These are phyloP conservation scores for Triadica sebifera DNA, from an alignment of 345 rosid genomes.

Conservation along the genomic window DNA sequence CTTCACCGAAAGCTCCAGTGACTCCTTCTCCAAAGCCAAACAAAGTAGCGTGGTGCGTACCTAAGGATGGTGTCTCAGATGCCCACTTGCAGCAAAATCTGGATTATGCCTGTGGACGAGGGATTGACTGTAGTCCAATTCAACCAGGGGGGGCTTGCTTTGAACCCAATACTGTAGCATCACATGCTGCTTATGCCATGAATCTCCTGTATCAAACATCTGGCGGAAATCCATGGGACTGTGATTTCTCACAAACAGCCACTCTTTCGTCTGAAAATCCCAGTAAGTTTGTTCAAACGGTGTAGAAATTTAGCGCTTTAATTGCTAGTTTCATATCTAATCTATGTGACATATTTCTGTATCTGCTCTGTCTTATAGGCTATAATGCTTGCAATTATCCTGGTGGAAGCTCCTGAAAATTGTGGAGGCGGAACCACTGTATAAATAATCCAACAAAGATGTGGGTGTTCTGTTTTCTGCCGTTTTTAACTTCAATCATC, in stretches of 20 bases:
- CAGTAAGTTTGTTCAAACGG: conserved; percentile 10
- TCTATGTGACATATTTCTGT: neutral
- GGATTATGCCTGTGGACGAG: conserved; percentile 71
- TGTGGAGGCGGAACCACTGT: too few relatives aligned
- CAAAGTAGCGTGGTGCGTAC: conserved; percentile 60
- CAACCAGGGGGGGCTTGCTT: conserved; percentile 75
- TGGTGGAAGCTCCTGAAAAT: conserved; percentile 30
- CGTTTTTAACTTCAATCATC: too few relatives aligned
- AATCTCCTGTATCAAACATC: conserved; percentile 64
- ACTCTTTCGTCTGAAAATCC: conserved; percentile 18
- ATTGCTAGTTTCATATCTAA: neutral
- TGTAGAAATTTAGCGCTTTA: neutral
- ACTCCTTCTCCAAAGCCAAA: conserved; percentile 40
- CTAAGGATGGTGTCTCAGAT: conserved; percentile 47
- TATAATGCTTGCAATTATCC: conserved; percentile 42
- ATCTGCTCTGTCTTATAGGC: conserved; percentile 26
- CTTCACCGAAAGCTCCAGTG: conserved; percentile 31
- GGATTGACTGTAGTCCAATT: conserved; percentile 56
- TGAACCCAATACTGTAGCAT: conserved; percentile 61
- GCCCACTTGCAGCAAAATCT: conserved; percentile 66
- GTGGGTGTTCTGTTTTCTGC: too few relatives aligned
- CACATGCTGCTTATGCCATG: conserved; percentile 83
- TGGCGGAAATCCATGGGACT: conserved; percentile 46
- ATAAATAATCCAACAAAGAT: neutral
- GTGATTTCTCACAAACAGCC: conserved; percentile 79